Evolutionary conservation across 495 filamentous ascomycete species (phyloP).

Genomic region (Entonaema liquescens): DNA sequence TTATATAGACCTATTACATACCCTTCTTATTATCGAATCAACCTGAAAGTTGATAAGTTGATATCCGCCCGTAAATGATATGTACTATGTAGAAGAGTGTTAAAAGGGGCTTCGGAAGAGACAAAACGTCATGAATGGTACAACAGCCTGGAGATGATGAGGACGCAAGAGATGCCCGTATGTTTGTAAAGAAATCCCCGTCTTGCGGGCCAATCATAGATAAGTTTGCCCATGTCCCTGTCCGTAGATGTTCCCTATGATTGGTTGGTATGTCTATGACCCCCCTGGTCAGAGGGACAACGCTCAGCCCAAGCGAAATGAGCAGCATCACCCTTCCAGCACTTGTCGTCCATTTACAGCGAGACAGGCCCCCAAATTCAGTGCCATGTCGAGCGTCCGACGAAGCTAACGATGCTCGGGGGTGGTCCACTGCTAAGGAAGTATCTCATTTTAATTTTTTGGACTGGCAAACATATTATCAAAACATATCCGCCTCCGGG

Average conservation of each 20-base stretch:
- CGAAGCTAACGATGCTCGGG: conserved; percentile 42
- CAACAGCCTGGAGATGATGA: conserved; percentile 15
- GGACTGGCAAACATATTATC: conserved; percentile 41
- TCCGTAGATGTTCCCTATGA: conserved; percentile 4
- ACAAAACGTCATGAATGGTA: conserved; percentile 21
- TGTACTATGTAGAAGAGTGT: neutral
- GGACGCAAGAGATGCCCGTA: conserved; percentile 26
- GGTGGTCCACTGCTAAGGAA: conserved; percentile 31
- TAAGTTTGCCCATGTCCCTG: conserved; percentile 24
- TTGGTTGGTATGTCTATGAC: conserved; percentile 30
- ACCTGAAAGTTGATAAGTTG: too few relatives aligned
- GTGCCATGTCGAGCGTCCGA: conserved; percentile 22
- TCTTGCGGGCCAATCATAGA: conserved; percentile 28
- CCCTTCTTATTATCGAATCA: neutral
- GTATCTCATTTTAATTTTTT: conserved; percentile 43
- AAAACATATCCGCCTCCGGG: conserved; percentile 27
- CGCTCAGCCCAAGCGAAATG: conserved; percentile 42
- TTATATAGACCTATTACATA: neutral
- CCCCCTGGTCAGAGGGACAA: conserved; percentile 39
- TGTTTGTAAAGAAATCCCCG: conserved; percentile 41
- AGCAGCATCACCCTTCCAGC: conserved; percentile 33
- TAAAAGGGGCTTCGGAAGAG: conserved; percentile 7
- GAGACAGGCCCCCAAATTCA: conserved; percentile 37
- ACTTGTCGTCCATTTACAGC: conserved; percentile 37
- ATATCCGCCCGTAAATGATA: conserved; percentile 10